phyloP scores from a whole-genome alignment of 2,329 filamentous ascomycete genomes.

The Xylaria arbuscula region DNA sequence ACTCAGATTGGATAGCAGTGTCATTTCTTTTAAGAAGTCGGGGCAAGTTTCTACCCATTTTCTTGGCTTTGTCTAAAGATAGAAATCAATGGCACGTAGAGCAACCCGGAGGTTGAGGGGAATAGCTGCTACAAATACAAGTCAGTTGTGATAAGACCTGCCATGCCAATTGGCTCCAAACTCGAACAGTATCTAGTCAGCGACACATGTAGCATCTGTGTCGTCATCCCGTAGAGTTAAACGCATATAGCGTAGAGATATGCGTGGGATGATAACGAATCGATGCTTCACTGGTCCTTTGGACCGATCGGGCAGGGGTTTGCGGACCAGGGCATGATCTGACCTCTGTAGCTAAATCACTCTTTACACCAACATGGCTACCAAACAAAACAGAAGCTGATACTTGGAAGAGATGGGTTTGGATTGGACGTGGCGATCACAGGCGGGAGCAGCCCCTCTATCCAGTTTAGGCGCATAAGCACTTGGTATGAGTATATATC shows the following conservation, averaged over 20 bases:
- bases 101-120: neutral
- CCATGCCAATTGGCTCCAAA: conserved; percentile 24
- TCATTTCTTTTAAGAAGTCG: conserved; percentile 10
- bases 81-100: neutral
- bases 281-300: conserved; percentile 24
- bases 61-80: neutral
- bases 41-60: conserved; percentile 5
- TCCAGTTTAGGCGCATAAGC: neutral
- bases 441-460: neutral
- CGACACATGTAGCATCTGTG: conserved; percentile 8
- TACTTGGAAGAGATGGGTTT: too few relatives aligned
- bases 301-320: neutral
- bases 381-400: too few relatives aligned
- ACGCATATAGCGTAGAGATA: conserved; percentile 7
- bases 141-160: conserved; percentile 16
- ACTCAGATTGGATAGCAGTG: conserved; percentile 13
- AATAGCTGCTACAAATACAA: neutral
- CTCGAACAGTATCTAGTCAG: neutral
- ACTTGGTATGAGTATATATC: too few relatives aligned
- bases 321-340: neutral
- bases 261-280: conserved; percentile 25
- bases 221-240: conserved; percentile 29
- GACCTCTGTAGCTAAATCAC: neutral
- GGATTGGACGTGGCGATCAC: too few relatives aligned
- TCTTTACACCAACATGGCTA: too few relatives aligned